Conservation (phyloP, 2,329 filamentous ascomycete genomes). For the Dryadomyces quercus-mongolicae region DNA sequence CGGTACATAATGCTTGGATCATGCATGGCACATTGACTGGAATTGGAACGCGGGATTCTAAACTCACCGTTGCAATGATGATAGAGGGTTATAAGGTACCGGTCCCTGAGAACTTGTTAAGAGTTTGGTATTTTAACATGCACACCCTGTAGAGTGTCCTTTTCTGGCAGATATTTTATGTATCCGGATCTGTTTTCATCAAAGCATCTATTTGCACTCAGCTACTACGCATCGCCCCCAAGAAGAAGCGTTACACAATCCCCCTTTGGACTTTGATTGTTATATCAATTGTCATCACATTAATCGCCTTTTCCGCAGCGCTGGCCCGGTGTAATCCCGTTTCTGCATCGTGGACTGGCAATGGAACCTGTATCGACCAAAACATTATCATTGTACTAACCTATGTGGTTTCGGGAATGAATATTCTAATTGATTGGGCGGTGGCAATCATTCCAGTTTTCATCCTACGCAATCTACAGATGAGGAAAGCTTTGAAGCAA, state of each 20-base stretch:
- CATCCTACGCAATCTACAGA: neutral
- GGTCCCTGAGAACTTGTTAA: too few relatives aligned
- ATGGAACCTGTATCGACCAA: neutral
- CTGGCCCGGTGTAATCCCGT: neutral
- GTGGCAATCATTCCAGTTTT: neutral
- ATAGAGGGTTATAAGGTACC: too few relatives aligned
- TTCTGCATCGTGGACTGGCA: neutral
- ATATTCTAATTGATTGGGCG: neutral
- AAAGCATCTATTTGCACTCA: neutral
- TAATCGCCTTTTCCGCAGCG: neutral
- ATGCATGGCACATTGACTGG: too few relatives aligned
- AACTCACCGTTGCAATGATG: too few relatives aligned
- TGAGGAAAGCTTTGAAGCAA: neutral
- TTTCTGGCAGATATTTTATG: too few relatives aligned
- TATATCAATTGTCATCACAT: neutral
- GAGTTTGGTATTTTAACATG: too few relatives aligned
- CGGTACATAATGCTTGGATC: too few relatives aligned
- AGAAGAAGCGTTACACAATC: neutral
- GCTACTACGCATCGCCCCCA: neutral
- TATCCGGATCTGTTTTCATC: too few relatives aligned
- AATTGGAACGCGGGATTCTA: too few relatives aligned
- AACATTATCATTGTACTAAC: conserved; percentile 1
- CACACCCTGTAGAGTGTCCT: too few relatives aligned
- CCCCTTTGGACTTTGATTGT: neutral
- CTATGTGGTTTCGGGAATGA: neutral